Evolutionary conservation across 73 alveolate species (phyloP), one percentile per base, ranked within the genome.

Genomic region (Paramecium caudatum): DNA sequence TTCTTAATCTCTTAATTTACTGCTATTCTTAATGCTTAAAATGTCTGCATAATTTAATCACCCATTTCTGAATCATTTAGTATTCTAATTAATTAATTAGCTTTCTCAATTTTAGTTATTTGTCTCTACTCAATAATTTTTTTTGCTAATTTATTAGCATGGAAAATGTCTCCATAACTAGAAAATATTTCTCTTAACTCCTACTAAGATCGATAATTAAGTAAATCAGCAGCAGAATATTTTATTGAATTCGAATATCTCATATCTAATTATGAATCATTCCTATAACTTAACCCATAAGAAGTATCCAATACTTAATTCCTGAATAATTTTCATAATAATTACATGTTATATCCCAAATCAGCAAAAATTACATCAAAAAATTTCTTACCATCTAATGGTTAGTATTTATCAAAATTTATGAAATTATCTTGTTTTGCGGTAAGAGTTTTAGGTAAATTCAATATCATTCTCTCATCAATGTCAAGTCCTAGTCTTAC

Each of bases 351-450:
- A 36, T 70, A 70, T 0, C 87, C 87, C 15, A 70, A 45, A 70
- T 70, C 87, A 37, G 87, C 87, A 70, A 70, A 70, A 8, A 70
- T 37, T 4, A 70, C 27, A 45, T 74, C 88, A 74, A 74, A 74
- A 27, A 41, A 17, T 37, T 9, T 34, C 1, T 41, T 8, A 30
- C 32, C 88, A 36, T 30, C 43, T 17, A 37, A 13, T 12, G 62
- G 63, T 27, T 41, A 41, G 5, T 74, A 47, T 30, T 65, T 65
- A 65, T 65, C 16, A 41, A 74, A 74, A 39, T 74, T 74, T 1
- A 74, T 37, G 43, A 74, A 74, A 21, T 74, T 74, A 74, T 74
- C 88, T 37, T 74, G 21, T 21, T 41, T 45, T 8, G 47, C 69
- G 17, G 21, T 74, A 30, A 74, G 16, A 36, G 19, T 74, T 19